Conservation (phyloP, 257 asterid genomes). For the Solanum virginianum region DNA sequence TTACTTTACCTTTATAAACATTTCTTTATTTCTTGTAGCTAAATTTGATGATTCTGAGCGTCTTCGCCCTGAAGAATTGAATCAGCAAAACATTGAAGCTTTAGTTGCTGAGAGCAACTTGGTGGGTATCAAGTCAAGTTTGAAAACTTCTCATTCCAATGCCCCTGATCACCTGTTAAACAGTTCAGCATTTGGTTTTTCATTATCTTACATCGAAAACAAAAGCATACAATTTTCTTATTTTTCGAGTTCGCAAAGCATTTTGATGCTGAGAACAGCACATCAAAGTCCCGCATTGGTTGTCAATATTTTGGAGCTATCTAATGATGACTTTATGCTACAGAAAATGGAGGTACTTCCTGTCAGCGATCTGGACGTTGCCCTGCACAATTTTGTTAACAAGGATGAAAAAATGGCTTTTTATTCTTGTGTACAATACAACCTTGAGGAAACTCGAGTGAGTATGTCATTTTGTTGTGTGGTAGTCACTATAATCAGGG, state of each 20-base stretch:
- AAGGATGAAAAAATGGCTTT: slow-evolving; percentile 97
- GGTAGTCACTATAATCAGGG: not conserved
- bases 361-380: slow-evolving; percentile 89
- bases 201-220: not conserved
- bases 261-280: not conserved
- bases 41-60: slow-evolving; percentile 71
- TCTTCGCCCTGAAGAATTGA: slow-evolving; percentile 93
- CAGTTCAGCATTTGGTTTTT: not conserved
- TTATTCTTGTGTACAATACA: slow-evolving; percentile 77
- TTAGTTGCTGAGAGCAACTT: slow-evolving; percentile 97
- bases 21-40: slow-evolving; percentile 8
- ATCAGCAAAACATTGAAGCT: slow-evolving; percentile 96
- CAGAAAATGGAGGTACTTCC: slow-evolving; percentile 99
- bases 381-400: slow-evolving; percentile 82
- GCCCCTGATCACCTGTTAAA: not conserved
- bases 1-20: not conserved
- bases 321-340: not conserved
- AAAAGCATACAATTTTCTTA: not conserved
- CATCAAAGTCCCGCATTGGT: not conserved
- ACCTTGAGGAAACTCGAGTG: slow-evolving; percentile 95
- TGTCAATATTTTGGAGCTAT: not conserved
- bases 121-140: slow-evolving; percentile 54
- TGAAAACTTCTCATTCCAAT: slow-evolving; percentile 4
- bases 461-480: slow-evolving; percentile 12
- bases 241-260: not conserved